Evolutionary conservation across 2,329 filamentous ascomycete species (phyloP), one percentile per base, ranked within the genome.

Genomic region (Phialocephala subalpina): DNA sequence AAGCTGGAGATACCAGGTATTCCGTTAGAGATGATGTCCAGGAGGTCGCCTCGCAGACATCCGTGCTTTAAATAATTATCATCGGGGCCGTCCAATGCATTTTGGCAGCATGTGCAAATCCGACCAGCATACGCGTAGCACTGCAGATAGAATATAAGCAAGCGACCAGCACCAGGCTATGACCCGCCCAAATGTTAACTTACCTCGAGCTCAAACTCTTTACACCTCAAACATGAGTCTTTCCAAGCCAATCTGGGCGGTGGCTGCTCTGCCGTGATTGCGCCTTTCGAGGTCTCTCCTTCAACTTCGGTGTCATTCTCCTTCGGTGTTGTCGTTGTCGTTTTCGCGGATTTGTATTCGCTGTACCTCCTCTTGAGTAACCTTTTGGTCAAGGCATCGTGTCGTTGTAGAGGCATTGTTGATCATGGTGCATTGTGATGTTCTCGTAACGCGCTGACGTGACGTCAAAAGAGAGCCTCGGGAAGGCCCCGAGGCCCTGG

Each of bases 151-250:
- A 22, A 42, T 42, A 8, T 49, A 12, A 49, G 45, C 49, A 33
- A 53, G 18, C 2, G 27, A 3, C 27, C 49, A 53, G 3, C 16
- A n/a, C 5, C 12, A n/a, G 38, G 38, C 4, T 42, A 42, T 16
- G 12, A n/a, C n/a, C 22, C 20, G 25, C 9, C 22, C 2, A 18
- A 11, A 18, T 18, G 22, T 3, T 18, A 12, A n/a, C 25, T 16
- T 53, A 33, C 27, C 1, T 53, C 49, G 14, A 18, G 14, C 14
- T n/a, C 49, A 25, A 25, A 6, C 45, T 49, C 45, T 25, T 49
- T 49, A n/a, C 45, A 49, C 11, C 45, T 49, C 45, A 49, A 49
- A 12, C 45, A 49, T 25, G 45, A 18, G n/a, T 49, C 45, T 22
- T 49, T 42, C 40, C 40, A 42, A n/a, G 40, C 6, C 40, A 42